phyloP scores from a whole-genome alignment of 208 protist genomes.

The Polymyxa betae region DNA sequence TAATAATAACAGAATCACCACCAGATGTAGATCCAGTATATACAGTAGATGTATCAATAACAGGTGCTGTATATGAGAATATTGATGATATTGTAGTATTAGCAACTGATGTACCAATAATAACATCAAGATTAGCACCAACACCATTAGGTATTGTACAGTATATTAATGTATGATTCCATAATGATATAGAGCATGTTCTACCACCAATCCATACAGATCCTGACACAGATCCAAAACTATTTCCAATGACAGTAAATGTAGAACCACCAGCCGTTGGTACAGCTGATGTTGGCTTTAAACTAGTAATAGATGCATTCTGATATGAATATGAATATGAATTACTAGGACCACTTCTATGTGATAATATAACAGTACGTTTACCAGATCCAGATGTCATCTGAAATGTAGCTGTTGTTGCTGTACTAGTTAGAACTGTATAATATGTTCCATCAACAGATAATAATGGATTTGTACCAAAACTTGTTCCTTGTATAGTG shows the following conservation, averaged over 20 bases:
- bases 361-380: background rate
- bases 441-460: slow-evolving; percentile 4
- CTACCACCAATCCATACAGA: background rate
- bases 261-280: background rate
- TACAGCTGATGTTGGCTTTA: background rate
- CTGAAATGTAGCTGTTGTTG: background rate
- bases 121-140: background rate
- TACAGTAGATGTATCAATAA: background rate
- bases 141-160: slow-evolving; percentile 19
- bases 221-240: background rate
- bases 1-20: background rate
- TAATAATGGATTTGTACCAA: background rate
- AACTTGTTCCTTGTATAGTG: background rate
- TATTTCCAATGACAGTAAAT: background rate
- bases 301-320: background rate
- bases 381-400: background rate
- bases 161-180: background rate
- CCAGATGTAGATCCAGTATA: background rate
- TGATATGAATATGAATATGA: background rate
- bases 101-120: background rate
- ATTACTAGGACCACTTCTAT: background rate
- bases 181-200: background rate
- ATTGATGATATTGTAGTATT: background rate
- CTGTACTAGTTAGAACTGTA: background rate
- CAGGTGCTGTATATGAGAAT: background rate